Evolutionary conservation across 352 stramenopile genomes (phyloP).

Genomic region (Globisporangium splendens): DNA sequence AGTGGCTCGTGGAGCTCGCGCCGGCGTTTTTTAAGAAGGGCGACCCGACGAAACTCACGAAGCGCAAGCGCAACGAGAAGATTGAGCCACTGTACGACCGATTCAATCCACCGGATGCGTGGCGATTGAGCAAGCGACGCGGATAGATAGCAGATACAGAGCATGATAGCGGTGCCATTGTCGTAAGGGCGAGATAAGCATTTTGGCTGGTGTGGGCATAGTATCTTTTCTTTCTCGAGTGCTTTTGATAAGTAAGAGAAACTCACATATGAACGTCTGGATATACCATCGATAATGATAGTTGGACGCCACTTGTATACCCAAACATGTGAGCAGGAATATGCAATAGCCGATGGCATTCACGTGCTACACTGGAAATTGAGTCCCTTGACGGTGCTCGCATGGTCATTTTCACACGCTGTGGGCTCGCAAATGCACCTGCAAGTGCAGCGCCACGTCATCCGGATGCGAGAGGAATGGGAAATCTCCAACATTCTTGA

Average conservation of each 20-base stretch:
- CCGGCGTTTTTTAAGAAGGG: conserved; percentile 96
- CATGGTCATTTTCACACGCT: conserved; percentile 21
- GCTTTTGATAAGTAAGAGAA: no score
- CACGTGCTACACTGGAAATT: no score
- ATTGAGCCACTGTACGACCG: conserved; percentile 99
- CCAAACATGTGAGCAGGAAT: no score
- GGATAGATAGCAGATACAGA: conserved; percentile 50
- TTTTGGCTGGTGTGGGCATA: no score
- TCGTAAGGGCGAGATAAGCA: no score
- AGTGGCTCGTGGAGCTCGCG: conserved; percentile 98
- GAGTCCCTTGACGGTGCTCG: neutral
- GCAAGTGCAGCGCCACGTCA: conserved; percentile 73
- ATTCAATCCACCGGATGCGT: conserved; percentile 97
- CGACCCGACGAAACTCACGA: conserved; percentile 97
- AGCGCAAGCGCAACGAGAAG: conserved; percentile 98
- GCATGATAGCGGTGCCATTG: neutral
- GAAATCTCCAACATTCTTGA: conserved; percentile 66
- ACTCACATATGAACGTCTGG: no score
- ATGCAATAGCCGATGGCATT: no score
- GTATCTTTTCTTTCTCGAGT: no score
- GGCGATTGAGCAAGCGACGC: conserved; percentile 95
- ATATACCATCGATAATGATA: no score
- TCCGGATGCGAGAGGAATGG: conserved; percentile 73
- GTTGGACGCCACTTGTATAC: no score
- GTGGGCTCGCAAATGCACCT: conserved; percentile 65